These are phyloP conservation scores for Aspergillus tamarii DNA, from an alignment of 2,329 filamentous ascomycete species.

Conservation along the genomic window DNA sequence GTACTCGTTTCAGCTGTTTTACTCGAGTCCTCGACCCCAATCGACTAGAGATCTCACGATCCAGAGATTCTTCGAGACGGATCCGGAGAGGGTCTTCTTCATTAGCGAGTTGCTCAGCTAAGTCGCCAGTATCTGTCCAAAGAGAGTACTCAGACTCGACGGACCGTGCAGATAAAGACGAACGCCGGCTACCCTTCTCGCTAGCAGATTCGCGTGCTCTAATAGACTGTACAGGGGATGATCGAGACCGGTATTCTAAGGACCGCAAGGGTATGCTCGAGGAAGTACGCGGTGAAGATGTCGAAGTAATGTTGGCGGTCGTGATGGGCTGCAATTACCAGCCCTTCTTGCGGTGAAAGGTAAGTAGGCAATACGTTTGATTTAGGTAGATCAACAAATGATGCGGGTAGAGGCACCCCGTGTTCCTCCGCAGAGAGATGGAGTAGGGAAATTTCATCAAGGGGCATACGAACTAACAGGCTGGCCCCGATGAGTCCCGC, in stretches of 20 bases:
- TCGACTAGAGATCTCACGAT: slow-evolving; percentile 60
- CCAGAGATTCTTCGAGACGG: slow-evolving; percentile 67
- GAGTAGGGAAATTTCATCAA: slow-evolving; percentile 11
- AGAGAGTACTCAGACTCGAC: slow-evolving; percentile 72
- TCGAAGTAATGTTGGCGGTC: slow-evolving; percentile 82
- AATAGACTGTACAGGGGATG: slow-evolving; percentile 41
- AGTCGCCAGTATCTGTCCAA: slow-evolving; percentile 93
- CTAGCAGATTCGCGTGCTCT: slow-evolving; percentile 46
- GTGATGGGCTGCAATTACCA: slow-evolving; percentile 76
- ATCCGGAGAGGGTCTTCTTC: slow-evolving; percentile 79
- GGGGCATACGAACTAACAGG: slow-evolving; percentile 12
- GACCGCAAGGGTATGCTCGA: slow-evolving; percentile 88
- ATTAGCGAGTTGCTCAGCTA: slow-evolving; percentile 86
- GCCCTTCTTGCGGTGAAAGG: slow-evolving; percentile 50
- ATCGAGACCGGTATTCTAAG: slow-evolving; percentile 51
- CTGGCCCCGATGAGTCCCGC: slow-evolving; percentile 2
- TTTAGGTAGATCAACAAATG: slow-evolving; percentile 5
- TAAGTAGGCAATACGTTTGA: slow-evolving; percentile 7
- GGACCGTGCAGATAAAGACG: slow-evolving; percentile 55
- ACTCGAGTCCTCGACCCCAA: slow-evolving; percentile 36
- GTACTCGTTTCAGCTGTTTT: slow-evolving; percentile 66
- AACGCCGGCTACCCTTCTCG: slow-evolving; percentile 56
- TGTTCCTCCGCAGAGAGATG: slow-evolving; percentile 13
- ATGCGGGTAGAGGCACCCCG: slow-evolving; percentile 10
- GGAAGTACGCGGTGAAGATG: slow-evolving; percentile 61